phyloP scores from a whole-genome alignment of 768 basidiomycete genomes.

The Mycena crocata region DNA sequence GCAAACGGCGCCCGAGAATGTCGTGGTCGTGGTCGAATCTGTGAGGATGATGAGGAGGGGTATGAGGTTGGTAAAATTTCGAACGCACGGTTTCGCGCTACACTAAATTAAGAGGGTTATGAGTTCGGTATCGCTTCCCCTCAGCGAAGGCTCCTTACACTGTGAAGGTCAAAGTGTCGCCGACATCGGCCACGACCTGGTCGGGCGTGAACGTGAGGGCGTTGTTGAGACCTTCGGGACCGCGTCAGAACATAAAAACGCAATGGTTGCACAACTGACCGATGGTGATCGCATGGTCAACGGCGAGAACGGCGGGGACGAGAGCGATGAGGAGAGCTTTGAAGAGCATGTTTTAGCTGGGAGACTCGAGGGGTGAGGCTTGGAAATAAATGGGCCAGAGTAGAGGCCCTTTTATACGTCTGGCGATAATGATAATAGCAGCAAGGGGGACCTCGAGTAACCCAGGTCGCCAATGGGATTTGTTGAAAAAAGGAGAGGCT shows the following conservation, averaged over 20 bases:
- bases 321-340: slow-evolving; percentile 31
- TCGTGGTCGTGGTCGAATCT: slow-evolving; percentile 29
- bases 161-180: slow-evolving; percentile 36
- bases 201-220: slow-evolving; percentile 33
- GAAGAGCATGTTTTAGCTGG: slow-evolving; percentile 21
- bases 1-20: slow-evolving; percentile 29
- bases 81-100: slow-evolving; percentile 28
- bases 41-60: slow-evolving; percentile 1
- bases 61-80: neutral
- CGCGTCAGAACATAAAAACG: too few relatives aligned
- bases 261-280: too few relatives aligned
- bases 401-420: slow-evolving; percentile 20
- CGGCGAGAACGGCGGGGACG: slow-evolving; percentile 28
- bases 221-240: slow-evolving; percentile 22
- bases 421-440: neutral
- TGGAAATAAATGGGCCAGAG: neutral
- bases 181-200: slow-evolving; percentile 25
- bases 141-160: too few relatives aligned
- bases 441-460: neutral
- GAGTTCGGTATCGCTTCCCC: too few relatives aligned
- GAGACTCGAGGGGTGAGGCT: slow-evolving; percentile 20
- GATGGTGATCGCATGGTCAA: slow-evolving; percentile 21
- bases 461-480: slow-evolving; percentile 10
- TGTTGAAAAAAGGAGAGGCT: neutral
- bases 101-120: slow-evolving; percentile 8